phyloP scores from a whole-genome alignment of 306 rosid genomes.

The Acacia acuminata region DNA sequence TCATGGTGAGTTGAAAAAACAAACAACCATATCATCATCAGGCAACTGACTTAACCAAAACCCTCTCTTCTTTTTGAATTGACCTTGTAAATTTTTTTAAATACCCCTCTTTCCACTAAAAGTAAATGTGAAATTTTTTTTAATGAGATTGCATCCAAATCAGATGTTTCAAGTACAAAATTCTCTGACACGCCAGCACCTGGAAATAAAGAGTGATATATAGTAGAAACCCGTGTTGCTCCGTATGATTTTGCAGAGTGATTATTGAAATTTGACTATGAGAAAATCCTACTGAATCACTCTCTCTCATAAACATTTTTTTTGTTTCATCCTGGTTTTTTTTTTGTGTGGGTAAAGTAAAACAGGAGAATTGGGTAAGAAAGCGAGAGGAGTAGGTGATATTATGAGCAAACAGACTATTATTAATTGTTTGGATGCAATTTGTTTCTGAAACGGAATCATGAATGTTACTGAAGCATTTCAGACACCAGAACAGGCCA shows the following conservation, averaged over 20 bases:
- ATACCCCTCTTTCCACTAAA: background rate
- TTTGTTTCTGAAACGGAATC: constrained; percentile 30
- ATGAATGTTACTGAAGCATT: constrained; percentile 19
- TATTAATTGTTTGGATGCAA: background rate
- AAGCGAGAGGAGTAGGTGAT: background rate
- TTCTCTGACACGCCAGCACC: constrained; percentile 2
- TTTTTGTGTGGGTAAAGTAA: background rate
- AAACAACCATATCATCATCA: background rate
- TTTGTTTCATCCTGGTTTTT: background rate
- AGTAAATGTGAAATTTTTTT: background rate
- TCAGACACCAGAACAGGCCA: background rate
- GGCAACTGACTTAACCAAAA: background rate
- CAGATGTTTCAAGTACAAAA: constrained; percentile 1
- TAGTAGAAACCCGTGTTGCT: background rate
- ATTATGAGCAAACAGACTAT: constrained; percentile 4
- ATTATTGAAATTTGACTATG: background rate
- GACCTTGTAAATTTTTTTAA: background rate
- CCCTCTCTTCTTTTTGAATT: constrained; percentile 10
- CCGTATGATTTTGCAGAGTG: background rate
- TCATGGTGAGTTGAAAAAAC: background rate
- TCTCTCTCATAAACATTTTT: background rate
- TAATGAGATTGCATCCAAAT: background rate
- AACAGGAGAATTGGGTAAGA: constrained; percentile 1
- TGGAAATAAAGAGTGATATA: background rate
- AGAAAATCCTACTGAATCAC: constrained; percentile 38